A percentile compares a stretch with the other conserved stretches of the same genome.
These are phyloP conservation scores for Coniophora puteana DNA, from an alignment of 1,284 basidiomycete species.

Conservation along the genomic window DNA sequence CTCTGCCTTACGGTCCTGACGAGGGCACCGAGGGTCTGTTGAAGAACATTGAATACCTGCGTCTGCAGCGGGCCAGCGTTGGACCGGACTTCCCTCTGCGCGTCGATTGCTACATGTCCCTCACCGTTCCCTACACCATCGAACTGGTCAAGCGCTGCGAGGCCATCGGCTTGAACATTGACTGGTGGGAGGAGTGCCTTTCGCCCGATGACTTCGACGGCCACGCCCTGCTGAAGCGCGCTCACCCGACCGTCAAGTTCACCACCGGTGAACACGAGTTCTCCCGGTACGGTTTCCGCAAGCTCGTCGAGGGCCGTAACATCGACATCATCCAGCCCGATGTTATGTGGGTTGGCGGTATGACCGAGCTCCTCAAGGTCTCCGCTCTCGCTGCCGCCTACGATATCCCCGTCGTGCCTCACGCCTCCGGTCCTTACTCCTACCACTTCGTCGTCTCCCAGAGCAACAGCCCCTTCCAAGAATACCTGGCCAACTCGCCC, in stretches of 20 bases:
- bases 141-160: constrained; percentile 39
- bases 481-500: constrained; percentile 45
- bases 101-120: constrained; percentile 42
- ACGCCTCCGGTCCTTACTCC: constrained; percentile 40
- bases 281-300: constrained; percentile 47
- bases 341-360: constrained; percentile 42
- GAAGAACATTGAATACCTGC: constrained; percentile 46
- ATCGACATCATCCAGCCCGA: constrained; percentile 50
- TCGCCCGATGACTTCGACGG: constrained; percentile 44
- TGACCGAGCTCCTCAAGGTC: constrained; percentile 50
- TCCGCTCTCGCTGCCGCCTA: constrained; percentile 37
- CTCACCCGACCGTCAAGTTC: constrained; percentile 43
- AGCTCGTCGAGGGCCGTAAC: constrained; percentile 44
- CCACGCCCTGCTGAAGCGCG: constrained; percentile 37
- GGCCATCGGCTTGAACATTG: constrained; percentile 40
- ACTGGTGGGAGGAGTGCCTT: constrained; percentile 52
- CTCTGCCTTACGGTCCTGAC: constrained; percentile 43
- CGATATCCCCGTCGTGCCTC: constrained; percentile 50
- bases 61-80: constrained; percentile 37
- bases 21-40: constrained; percentile 44
- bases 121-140: constrained; percentile 42
- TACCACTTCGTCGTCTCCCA: constrained; percentile 36
- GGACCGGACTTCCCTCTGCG: constrained; percentile 38
- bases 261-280: constrained; percentile 55
- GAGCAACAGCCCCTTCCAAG: constrained; percentile 31